Evolutionary conservation across 2,329 filamentous ascomycete genomes (phyloP).

Genomic region (Fusarium sp.): DNA sequence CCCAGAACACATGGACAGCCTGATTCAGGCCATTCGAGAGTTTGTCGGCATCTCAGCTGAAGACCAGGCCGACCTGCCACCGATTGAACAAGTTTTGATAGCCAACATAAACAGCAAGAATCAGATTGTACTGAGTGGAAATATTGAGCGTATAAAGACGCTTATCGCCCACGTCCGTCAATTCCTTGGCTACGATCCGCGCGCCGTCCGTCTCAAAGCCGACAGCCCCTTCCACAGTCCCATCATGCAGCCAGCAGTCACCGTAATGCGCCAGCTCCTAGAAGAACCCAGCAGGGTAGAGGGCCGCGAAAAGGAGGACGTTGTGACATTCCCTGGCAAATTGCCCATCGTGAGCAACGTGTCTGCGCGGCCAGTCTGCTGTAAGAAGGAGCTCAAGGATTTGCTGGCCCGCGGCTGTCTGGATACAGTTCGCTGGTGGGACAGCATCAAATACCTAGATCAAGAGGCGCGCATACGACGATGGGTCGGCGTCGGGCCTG

Average conservation of each 20-base stretch:
- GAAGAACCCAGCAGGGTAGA: constrained; percentile 65
- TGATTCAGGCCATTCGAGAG: constrained; percentile 80
- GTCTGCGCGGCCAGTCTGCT: constrained; percentile 79
- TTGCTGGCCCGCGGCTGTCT: constrained; percentile 82
- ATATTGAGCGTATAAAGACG: constrained; percentile 81
- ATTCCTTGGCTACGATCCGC: constrained; percentile 90
- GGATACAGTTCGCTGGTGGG: constrained; percentile 96
- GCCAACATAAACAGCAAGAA: constrained; percentile 97
- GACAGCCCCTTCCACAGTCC: constrained; percentile 93
- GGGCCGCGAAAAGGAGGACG: constrained; percentile 67
- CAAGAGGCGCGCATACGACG: constrained; percentile 82
- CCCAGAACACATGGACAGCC: constrained; percentile 74
- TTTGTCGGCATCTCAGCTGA: constrained; percentile 80
- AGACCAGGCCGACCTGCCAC: constrained; percentile 72
- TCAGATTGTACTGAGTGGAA: constrained; percentile 93
- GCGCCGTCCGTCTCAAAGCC: constrained; percentile 86
- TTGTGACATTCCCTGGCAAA: constrained; percentile 78
- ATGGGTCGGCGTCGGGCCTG: constrained; percentile 93
- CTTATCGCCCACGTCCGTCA: constrained; percentile 86
- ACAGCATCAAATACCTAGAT: constrained; percentile 89
- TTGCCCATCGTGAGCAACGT: constrained; percentile 90
- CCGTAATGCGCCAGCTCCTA: constrained; percentile 76
- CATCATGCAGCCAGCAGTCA: constrained; percentile 86
- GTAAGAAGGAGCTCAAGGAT: constrained; percentile 79
- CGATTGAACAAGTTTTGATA: constrained; percentile 87